These are phyloP conservation scores for Neoscytalidium dimidiatum DNA, from an alignment of 2,329 filamentous ascomycete species.

Conservation along the genomic window DNA sequence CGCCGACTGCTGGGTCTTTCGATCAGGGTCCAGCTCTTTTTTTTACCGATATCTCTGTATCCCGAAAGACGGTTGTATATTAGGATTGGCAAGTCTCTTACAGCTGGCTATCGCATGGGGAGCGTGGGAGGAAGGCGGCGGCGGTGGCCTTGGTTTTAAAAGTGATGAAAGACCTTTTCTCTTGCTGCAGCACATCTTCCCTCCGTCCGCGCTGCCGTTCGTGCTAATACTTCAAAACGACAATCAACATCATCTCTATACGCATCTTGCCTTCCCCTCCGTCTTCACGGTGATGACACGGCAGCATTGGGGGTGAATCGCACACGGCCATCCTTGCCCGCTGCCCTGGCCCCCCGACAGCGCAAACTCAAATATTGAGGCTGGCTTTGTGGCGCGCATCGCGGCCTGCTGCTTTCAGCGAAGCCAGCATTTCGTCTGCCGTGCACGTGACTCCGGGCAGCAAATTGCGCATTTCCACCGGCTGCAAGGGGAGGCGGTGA, in stretches of 20 bases:
- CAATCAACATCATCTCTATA: neutral
- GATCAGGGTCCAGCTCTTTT: slow-evolving; percentile 7
- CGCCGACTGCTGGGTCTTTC: slow-evolving; percentile 17
- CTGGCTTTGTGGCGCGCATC: slow-evolving; percentile 13
- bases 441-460: neutral
- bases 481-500: slow-evolving; percentile 8
- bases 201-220: neutral
- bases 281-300: neutral
- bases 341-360: neutral
- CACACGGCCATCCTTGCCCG: neutral
- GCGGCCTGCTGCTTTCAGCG: slow-evolving; percentile 1
- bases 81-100: slow-evolving; percentile 18
- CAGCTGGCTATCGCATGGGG: slow-evolving; percentile 8
- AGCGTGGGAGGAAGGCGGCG: slow-evolving; percentile 1
- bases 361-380: slow-evolving; percentile 12
- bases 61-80: slow-evolving; percentile 20
- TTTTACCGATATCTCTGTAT: slow-evolving; percentile 18
- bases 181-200: slow-evolving; percentile 1
- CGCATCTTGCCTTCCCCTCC: neutral
- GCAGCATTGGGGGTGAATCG: slow-evolving; percentile 3
- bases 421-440: neutral
- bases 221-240: slow-evolving; percentile 18
- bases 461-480: slow-evolving; percentile 16
- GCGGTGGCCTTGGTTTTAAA: slow-evolving; percentile 16
- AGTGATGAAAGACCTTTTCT: slow-evolving; percentile 18